Conservation (phyloP, 2,329 filamentous ascomycete genomes). For the Botryosphaeria dothidea region DNA sequence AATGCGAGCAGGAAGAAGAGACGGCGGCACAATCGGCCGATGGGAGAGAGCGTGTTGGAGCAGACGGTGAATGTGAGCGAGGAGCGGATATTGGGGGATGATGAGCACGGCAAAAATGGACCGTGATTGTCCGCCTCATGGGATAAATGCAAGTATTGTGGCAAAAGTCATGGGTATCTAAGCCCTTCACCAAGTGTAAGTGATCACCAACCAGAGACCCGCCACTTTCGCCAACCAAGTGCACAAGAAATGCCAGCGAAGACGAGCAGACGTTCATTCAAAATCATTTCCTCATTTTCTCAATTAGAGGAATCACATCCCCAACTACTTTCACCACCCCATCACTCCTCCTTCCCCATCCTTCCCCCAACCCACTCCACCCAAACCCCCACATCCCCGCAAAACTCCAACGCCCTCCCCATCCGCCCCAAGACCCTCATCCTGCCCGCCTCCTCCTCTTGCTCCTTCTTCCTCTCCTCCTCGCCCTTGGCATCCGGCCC, state of each 20-base stretch:
- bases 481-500: constrained; percentile 19
- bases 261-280: no score
- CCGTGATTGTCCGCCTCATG: no score
- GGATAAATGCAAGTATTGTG: no score
- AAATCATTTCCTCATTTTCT: no score
- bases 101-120: no score
- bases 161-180: no score
- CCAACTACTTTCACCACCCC: no score
- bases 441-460: constrained; percentile 22
- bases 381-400: constrained; percentile 54
- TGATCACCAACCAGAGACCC: no score
- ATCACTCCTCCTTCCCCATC: not conserved
- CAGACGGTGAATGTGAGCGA: not conserved
- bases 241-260: no score
- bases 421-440: constrained; percentile 34
- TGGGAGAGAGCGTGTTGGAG: not conserved
- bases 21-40: not conserved
- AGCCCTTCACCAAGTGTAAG: no score
- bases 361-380: constrained; percentile 47
- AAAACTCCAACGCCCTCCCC: constrained; percentile 47
- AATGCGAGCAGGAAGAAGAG: not conserved
- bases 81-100: not conserved
- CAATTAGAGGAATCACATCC: no score
- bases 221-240: no score
- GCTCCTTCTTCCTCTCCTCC: constrained; percentile 24